Conservation (phyloP, 495 filamentous ascomycete genomes). For the Hypoxylon subgilvum region DNA sequence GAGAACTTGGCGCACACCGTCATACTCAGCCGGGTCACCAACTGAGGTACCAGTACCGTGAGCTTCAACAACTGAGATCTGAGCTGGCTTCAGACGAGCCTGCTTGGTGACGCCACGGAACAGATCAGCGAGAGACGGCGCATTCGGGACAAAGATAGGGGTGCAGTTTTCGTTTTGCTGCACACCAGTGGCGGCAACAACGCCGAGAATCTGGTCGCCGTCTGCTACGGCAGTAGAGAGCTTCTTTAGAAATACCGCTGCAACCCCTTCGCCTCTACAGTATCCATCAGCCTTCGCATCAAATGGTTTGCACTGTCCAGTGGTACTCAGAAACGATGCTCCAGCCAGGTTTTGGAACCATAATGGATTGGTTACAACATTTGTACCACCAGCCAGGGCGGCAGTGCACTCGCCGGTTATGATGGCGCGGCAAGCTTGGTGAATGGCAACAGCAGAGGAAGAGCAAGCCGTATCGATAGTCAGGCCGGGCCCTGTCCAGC, state of each 20-base stretch:
- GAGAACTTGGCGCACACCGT: conserved; percentile 40
- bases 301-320: conserved; percentile 40
- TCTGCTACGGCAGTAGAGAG: conserved; percentile 54
- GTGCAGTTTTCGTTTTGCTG: conserved; percentile 52
- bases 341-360: conserved; percentile 47
- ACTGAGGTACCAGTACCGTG: conserved; percentile 55
- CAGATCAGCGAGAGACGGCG: conserved; percentile 36
- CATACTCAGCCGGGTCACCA: conserved; percentile 47
- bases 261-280: conserved; percentile 63
- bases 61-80: conserved; percentile 42
- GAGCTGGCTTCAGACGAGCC: conserved; percentile 25
- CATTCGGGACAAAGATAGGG: conserved; percentile 49
- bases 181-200: conserved; percentile 57
- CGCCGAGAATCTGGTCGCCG: conserved; percentile 57
- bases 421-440: conserved; percentile 50
- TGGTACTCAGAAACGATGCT: conserved; percentile 49
- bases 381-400: conserved; percentile 51
- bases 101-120: conserved; percentile 33
- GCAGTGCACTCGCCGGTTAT: conserved; percentile 48
- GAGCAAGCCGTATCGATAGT: conserved; percentile 65
- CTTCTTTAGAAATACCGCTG: conserved; percentile 57
- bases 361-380: conserved; percentile 30
- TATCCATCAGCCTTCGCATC: conserved; percentile 64
- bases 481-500: conserved; percentile 58
- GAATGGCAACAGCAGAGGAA: conserved; percentile 54